A percentile compares a stretch with the other conserved stretches of the same genome.
These are phyloP conservation scores for Gymnopilus junonius DNA, from an alignment of 768 basidiomycete genomes.

Conservation along the genomic window DNA sequence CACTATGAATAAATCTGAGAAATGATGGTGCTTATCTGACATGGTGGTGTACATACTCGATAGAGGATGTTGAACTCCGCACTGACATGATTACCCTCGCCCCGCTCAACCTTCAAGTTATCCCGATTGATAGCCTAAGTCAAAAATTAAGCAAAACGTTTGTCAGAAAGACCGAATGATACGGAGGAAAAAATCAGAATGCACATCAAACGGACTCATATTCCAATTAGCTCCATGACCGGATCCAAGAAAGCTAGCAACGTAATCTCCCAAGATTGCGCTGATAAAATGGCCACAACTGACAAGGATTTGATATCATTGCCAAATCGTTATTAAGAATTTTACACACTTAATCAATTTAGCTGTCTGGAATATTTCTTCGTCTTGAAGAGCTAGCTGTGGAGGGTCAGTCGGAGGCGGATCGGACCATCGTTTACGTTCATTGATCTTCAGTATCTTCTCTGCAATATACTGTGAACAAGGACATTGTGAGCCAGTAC, in stretches of 20 bases:
- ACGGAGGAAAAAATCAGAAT: not conserved
- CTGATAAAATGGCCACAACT: conserved; percentile 60
- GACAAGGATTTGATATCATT: not conserved
- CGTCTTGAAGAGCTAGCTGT: conserved; percentile 41
- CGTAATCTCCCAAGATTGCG: conserved; percentile 61
- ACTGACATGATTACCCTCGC: conserved; percentile 68
- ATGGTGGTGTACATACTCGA: conserved; percentile 34
- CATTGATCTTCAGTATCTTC: conserved; percentile 58
- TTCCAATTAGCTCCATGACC: conserved; percentile 58
- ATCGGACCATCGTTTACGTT: conserved; percentile 49
- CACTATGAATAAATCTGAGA: too few relatives aligned
- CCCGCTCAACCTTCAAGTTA: conserved; percentile 45
- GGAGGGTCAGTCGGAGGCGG: conserved; percentile 39
- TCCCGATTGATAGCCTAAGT: too few relatives aligned
- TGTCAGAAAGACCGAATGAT: too few relatives aligned
- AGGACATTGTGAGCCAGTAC: too few relatives aligned
- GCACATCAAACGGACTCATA: conserved; percentile 51
- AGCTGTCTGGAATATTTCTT: conserved; percentile 62
- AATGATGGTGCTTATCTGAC: too few relatives aligned
- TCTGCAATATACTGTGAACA: conserved; percentile 53
- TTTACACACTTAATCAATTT: conserved; percentile 51
- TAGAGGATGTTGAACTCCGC: conserved; percentile 69
- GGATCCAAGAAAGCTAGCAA: conserved; percentile 59
- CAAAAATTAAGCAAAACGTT: too few relatives aligned
- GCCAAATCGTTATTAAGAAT: not conserved